Base-by-base conservation (phyloP, 2,329 filamentous ascomycete species). In the Cladosporium sp. region DNA sequence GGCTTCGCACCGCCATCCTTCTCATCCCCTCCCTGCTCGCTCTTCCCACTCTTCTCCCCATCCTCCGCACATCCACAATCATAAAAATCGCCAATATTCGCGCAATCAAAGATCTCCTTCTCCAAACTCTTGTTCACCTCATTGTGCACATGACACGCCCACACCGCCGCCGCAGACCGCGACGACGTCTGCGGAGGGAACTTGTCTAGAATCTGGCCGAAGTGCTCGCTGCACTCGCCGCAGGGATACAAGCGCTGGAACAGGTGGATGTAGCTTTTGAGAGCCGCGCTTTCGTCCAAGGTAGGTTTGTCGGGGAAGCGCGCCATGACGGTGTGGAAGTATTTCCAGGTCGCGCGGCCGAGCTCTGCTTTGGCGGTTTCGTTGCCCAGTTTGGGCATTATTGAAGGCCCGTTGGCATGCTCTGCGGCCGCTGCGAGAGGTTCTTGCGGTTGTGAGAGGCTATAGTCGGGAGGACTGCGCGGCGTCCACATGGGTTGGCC, bases 301-400 rank as follows among this genome's bases (percentile, higher is more conserved):
- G 81, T 83, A 2, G 85, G 85, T 60, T 82, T 80, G 66, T 87
- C 84, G 12, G 85, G 85, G 68, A 86, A 88, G 63, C 84, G 80
- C 55, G 83, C 84, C 76, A 88, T 85, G 60, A 84, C 84, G 17
- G 85, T 88, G 70, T 88, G 85, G 63, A 88, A 79, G 63, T 86
- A 78, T 67, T 86, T 85, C 85, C 85, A 88, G 37, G 84, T 81
- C 59, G 85, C 82, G 61, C 84, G 80, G 61, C 85, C 85, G 28
- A 88, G 76, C 72, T 88, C 85, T 61, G 82, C 84, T 72, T 93
- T 94, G 56, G 85, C 78, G 6, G 90, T 94, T 61, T 88, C 89
- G 74, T 94, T 94, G 69, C 89, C 90, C 55, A 94, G 78, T 75
- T 90, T 92, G 1, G 89, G 87, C 52, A 89, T 89, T 67, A 92